These are phyloP conservation scores for Apiospora pterosperma DNA, from an alignment of 2,329 filamentous ascomycete species.

Conservation along the genomic window DNA sequence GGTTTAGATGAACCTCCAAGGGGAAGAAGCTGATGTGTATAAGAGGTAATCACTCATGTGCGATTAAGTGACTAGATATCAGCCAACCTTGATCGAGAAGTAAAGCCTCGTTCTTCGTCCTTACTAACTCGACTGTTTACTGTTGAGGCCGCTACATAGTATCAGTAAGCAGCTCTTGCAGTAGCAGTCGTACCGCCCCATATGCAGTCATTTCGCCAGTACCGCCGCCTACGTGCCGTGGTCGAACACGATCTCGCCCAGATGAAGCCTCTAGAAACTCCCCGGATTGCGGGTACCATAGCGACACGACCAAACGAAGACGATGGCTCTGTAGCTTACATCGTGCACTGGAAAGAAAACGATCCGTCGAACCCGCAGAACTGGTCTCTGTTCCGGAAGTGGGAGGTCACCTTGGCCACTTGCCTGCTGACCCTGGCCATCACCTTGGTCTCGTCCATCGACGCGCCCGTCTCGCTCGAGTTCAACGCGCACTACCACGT, in stretches of 20 bases:
- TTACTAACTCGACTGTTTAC: too few species aligned
- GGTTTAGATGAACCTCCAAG: too few species aligned
- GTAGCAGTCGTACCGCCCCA: too few species aligned
- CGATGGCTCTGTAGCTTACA: conserved; percentile 4
- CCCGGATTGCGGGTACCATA: not conserved
- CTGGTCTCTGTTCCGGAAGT: conserved; percentile 10
- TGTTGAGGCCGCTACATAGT: too few species aligned
- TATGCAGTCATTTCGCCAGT: not conserved
- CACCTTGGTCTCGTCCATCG: conserved; percentile 10
- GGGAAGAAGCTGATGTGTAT: too few species aligned
- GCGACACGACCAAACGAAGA: not conserved
- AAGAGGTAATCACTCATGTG: too few species aligned
- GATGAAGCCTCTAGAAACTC: not conserved
- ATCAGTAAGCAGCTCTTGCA: too few species aligned
- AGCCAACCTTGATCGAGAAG: too few species aligned
- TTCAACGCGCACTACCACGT: conserved; percentile 13
- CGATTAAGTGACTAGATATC: too few species aligned
- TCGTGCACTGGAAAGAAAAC: conserved; percentile 13
- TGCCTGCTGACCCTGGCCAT: conserved; percentile 8
- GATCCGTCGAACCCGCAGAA: conserved; percentile 15
- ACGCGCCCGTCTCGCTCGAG: conserved; percentile 6
- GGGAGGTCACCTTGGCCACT: conserved; percentile 7
- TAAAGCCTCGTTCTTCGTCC: too few species aligned
- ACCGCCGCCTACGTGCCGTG: not conserved
- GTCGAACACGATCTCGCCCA: not conserved